These are phyloP conservation scores for Mycena pura DNA, from an alignment of 768 basidiomycete genomes.

Conservation along the genomic window DNA sequence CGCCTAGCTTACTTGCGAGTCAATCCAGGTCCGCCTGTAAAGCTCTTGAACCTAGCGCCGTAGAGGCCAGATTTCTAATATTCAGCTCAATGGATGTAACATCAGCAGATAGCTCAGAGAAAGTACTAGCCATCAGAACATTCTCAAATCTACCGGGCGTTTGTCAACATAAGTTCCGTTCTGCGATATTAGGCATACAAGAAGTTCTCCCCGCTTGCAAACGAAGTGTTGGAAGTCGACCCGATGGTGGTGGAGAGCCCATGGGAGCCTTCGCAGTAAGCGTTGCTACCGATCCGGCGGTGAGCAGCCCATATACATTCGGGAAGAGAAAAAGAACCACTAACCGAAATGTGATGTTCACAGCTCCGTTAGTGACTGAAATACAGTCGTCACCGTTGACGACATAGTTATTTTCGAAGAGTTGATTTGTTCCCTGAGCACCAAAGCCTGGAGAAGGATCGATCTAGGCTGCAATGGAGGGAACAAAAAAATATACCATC, in stretches of 20 bases:
- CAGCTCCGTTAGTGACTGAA: constrained; percentile 42
- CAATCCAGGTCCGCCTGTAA: constrained; percentile 45
- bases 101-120: constrained; percentile 1
- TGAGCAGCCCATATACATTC: constrained; percentile 5
- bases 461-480: constrained; percentile 26
- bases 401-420: constrained; percentile 46
- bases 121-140: constrained; percentile 18
- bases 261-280: constrained; percentile 41
- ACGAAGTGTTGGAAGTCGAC: constrained; percentile 36
- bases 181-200: constrained; percentile 33
- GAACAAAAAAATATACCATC: constrained; percentile 14
- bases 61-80: constrained; percentile 39
- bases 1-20: constrained; percentile 39
- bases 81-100: constrained; percentile 11
- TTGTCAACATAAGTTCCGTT: neutral
- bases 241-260: constrained; percentile 42
- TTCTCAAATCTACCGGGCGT: constrained; percentile 13
- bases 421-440: constrained; percentile 34
- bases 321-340: constrained; percentile 11
- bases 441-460: constrained; percentile 18
- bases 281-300: constrained; percentile 27
- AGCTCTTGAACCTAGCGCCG: constrained; percentile 49
- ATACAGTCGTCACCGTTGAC: constrained; percentile 50
- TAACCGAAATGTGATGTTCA: constrained; percentile 36
- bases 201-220: constrained; percentile 41